phyloP scores from a whole-genome alignment of 345 rosid genomes.

The Luvunga scandens region DNA sequence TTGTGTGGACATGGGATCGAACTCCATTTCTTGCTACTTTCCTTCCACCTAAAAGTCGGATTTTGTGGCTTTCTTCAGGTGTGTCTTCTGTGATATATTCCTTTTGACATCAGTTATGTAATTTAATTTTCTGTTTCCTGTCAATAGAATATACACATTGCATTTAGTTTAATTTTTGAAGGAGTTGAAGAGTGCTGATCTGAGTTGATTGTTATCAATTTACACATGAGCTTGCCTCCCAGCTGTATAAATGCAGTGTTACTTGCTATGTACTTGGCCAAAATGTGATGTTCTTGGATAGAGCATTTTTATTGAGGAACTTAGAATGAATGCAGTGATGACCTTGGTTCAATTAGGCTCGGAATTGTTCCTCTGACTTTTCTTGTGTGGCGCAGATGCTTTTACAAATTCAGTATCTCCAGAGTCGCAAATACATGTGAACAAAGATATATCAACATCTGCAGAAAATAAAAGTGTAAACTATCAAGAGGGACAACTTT shows the following conservation, averaged over 20 bases:
- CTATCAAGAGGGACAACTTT: conserved; percentile 2
- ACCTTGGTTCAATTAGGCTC: not conserved
- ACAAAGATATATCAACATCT: conserved; percentile 12
- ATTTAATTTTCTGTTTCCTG: not conserved
- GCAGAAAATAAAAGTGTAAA: conserved; percentile 12
- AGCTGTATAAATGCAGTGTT: not conserved
- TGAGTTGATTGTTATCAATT: not conserved
- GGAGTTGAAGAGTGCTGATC: not conserved
- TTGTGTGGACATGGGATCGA: conserved; percentile 63
- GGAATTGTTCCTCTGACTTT: not conserved
- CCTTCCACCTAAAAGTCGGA: conserved; percentile 44
- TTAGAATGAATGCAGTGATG: not conserved
- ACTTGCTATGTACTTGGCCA: conserved; percentile 1
- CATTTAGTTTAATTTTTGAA: not conserved
- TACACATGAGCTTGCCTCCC: not conserved
- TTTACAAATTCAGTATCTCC: conserved; percentile 1
- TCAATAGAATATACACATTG: not conserved
- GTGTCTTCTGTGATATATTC: not conserved
- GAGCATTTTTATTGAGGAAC: not conserved
- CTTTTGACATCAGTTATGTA: not conserved
- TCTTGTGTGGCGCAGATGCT: conserved; percentile 20
- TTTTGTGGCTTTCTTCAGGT: conserved; percentile 53
- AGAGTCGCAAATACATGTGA: conserved; percentile 13
- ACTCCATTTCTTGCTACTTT: conserved; percentile 40
- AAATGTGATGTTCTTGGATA: not conserved